These are phyloP conservation scores for Quercus wislizeni DNA, from an alignment of 306 rosid species.

Conservation along the genomic window DNA sequence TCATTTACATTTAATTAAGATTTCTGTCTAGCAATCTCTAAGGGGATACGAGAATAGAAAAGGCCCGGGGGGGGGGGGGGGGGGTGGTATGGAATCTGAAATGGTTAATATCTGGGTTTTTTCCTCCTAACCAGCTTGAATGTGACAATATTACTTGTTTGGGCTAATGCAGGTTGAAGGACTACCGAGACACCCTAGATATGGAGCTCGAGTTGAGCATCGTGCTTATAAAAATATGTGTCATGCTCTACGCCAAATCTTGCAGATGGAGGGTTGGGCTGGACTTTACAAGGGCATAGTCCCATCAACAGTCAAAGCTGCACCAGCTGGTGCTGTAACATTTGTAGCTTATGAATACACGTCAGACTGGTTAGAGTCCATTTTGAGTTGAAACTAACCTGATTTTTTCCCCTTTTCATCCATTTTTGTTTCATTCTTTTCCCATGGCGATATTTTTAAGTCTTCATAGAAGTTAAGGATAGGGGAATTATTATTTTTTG, in stretches of 20 bases:
- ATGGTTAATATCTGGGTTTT: neutral
- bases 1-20: neutral
- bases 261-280: slow-evolving; percentile 67
- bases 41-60: neutral
- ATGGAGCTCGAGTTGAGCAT: slow-evolving; percentile 80
- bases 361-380: slow-evolving; percentile 72
- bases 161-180: slow-evolving; percentile 66
- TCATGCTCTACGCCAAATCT: slow-evolving; percentile 66
- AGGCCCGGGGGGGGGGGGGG: too few species aligned
- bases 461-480: neutral
- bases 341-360: slow-evolving; percentile 84
- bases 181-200: slow-evolving; percentile 84
- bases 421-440: slow-evolving; percentile 34
- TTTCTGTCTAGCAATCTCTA: neutral
- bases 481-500: neutral
- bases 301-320: slow-evolving; percentile 89
- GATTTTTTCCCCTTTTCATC: neutral
- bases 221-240: slow-evolving; percentile 68
- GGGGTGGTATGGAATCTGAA: neutral
- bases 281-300: slow-evolving; percentile 89
- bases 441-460: neutral
- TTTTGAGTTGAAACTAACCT: slow-evolving; percentile 32
- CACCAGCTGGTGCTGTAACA: slow-evolving; percentile 93
- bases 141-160: neutral
- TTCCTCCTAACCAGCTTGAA: neutral